Evolutionary conservation across 2,329 filamentous ascomycete genomes (phyloP), one percentile per base, ranked within the genome.

Genomic region (Venturiaceae sp.): DNA sequence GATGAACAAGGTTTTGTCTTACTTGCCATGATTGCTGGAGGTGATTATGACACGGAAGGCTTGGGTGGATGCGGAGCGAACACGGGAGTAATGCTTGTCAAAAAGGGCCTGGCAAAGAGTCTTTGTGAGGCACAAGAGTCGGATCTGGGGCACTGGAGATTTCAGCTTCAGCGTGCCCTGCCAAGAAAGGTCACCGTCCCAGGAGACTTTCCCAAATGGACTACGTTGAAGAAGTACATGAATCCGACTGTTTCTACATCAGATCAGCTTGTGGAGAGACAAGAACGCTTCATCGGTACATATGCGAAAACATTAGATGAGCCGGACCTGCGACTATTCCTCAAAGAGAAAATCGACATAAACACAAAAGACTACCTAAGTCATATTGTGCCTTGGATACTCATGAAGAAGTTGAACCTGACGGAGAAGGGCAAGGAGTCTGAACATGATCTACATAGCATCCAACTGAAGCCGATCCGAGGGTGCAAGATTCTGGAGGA

Each of bases 21-120:
- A 1, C 74, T 75, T 55, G 73, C 71, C 1, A 66, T 76, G 59
- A 64, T 77, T 1, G 66, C 65, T 23, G 74, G 74, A 6, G 74
- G 74, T 4, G 74, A 77, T 57, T 77, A 76, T 55, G 62, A 72
- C 47, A 61, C 59, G 1, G 64, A 63, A 61, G 74, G 74, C 5
- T 62, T 76, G 7, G 62, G 41, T 14, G 64, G 66, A 2, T 76
- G 74, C 58, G 75, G 73, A 26, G 60, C 66, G 1, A 61, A 62
- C 14, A 65, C 63, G 30, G 71, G 72, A 1, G 58, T 66, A 8
- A 62, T 57, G 33, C 63, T 68, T 14, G 66, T 68, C 3, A 62
- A 64, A 44, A 60, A 61, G 13, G 67, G 66, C 1, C 60, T 75
- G 19, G 74, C 70, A 5, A 60, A 58, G 16, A 60, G 57, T 5